Evolutionary conservation across 345 rosid species (phyloP), one percentile per base, ranked within the genome.

Genomic region (Microcos paniculata): DNA sequence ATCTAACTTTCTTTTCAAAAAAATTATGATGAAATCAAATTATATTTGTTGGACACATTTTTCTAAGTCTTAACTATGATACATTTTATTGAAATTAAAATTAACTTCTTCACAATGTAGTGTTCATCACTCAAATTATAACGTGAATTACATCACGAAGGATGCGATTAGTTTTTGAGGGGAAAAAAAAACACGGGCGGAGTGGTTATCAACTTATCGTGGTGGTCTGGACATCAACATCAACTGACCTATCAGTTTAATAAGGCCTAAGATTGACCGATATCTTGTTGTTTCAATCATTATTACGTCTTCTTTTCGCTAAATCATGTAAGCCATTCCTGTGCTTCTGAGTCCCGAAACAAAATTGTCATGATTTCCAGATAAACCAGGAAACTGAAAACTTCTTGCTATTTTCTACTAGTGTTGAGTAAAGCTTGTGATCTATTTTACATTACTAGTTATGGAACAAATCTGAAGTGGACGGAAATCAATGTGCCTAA

Each of bases 221-320:
- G 78, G 63, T 79, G 55, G 78, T 69, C 58, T 28, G 70, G 51
- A 65, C 64, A 61, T 79, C 81, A 49, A 19, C 63, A 16, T 73
- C 75, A 0, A 6, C 15, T 55, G 4, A 35, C 49, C 62, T 12
- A 46, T 73, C 16, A 35, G 49, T 40, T 51, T 42, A 9, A 58
- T 26, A 24, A 75, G 14, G 31, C 51, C 4, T 5, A 58, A 73
- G 33, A 43, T 13, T 16, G 4, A 55, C 21, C 0, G 4, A 4
- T 15, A 15, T 35, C 4, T 40, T 2, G n/a, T n/a, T 51, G 6
- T 16, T 62, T 62, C 4, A 33, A 18, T 4, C 38, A 40, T 24
- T 45, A 40, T 24, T 45, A 51, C 1, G 24, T 52, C 24, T 63
- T 12, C 8, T 5, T 1, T n/a, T 70, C 28, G 0, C 28, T 16